Percentiles rank a stretch among this genome's conserved stretches.
Evolutionary conservation across 1,284 basidiomycete species (phyloP).

Genomic region (Stereum hirsutum): DNA sequence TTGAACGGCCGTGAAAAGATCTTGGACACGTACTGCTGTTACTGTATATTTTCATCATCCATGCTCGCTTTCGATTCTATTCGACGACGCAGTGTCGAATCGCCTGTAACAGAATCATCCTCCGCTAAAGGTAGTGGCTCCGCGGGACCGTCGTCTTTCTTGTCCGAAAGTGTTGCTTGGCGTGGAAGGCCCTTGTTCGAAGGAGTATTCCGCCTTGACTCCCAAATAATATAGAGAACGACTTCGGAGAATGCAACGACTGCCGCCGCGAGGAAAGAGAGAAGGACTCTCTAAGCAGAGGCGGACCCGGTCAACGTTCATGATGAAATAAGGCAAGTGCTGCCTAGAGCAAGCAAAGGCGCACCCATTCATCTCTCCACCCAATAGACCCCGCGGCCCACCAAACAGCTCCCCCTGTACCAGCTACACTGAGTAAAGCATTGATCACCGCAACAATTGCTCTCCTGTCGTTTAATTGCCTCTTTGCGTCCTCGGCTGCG

Average conservation of each 20-base stretch:
- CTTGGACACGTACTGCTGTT: no score
- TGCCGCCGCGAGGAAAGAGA: neutral
- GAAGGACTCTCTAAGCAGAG: neutral
- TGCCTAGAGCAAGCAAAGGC: neutral
- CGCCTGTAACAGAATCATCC: no score
- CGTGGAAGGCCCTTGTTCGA: no score
- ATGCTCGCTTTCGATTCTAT: no score
- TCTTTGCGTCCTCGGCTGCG: slow-evolving; percentile 30
- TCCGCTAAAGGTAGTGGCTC: no score
- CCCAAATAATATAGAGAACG: neutral
- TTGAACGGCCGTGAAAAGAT: no score
- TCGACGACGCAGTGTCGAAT: no score
- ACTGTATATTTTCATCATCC: no score
- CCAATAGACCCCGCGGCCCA: slow-evolving; percentile 56
- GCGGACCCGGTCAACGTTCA: neutral
- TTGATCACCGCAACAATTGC: slow-evolving; percentile 64
- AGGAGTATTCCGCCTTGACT: no score
- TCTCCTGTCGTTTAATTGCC: slow-evolving; percentile 44
- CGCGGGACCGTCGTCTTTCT: no score
- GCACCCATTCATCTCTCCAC: slow-evolving; percentile 67
- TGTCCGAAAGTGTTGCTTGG: no score
- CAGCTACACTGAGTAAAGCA: slow-evolving; percentile 56
- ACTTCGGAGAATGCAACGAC: neutral
- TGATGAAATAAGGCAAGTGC: neutral
- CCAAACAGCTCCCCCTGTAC: slow-evolving; percentile 59